A percentile compares a stretch with the other conserved stretches of the same genome.
Conservation (phyloP, 2,329 filamentous ascomycete species). For the Phaeosphaeria sp. region DNA sequence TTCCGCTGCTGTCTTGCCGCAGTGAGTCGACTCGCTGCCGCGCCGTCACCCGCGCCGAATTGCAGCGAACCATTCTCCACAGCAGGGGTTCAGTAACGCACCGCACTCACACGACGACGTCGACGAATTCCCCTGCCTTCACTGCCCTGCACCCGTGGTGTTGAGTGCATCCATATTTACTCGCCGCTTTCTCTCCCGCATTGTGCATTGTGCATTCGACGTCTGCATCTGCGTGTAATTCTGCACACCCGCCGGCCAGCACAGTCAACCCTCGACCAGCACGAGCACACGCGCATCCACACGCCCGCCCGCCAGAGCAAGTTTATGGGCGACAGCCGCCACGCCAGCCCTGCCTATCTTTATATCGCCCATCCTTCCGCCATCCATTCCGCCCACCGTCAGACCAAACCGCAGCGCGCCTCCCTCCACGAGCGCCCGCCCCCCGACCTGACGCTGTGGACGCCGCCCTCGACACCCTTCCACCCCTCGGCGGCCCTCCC, state of each 20-base stretch:
- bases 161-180: not conserved
- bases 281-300: not conserved
- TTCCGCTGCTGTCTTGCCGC: not conserved
- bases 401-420: slow-evolving; percentile 14
- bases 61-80: slow-evolving; percentile 25
- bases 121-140: slow-evolving; percentile 13
- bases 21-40: not conserved
- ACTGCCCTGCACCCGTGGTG: not conserved
- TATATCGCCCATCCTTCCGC: slow-evolving; percentile 28
- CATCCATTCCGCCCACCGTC: slow-evolving; percentile 22
- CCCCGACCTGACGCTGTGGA: slow-evolving; percentile 17
- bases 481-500: slow-evolving; percentile 17
- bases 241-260: too few species aligned
- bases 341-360: slow-evolving; percentile 29
- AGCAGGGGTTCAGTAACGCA: slow-evolving; percentile 25
- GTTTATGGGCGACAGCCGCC: slow-evolving; percentile 38
- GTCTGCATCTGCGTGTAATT: too few species aligned
- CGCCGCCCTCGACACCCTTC: slow-evolving; percentile 16
- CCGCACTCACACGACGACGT: slow-evolving; percentile 3
- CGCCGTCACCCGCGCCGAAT: slow-evolving; percentile 14
- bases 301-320: slow-evolving; percentile 8
- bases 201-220: not conserved
- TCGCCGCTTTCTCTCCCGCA: not conserved
- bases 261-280: not conserved
- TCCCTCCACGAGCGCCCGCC: slow-evolving; percentile 11